Evolutionary conservation across 2,329 filamentous ascomycete genomes (phyloP).

Genomic region (Hyphodiscus sp.): DNA sequence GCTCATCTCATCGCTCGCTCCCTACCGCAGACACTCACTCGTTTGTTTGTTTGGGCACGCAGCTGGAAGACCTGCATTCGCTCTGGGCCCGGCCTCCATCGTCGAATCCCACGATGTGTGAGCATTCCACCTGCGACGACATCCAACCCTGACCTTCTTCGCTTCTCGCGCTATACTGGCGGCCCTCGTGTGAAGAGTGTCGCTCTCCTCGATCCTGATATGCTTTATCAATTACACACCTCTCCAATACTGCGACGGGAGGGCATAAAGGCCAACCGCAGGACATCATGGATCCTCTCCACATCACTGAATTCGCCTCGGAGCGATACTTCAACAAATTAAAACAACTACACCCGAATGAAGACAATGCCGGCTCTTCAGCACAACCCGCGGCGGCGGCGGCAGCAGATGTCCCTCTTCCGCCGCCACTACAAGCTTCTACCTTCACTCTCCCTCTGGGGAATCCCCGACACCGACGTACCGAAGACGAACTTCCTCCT

Average conservation of each 20-base stretch:
- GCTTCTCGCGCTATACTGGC: conserved; percentile 17
- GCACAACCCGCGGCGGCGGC: conserved; percentile 26
- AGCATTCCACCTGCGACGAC: conserved; percentile 21
- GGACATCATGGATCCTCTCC: conserved; percentile 50
- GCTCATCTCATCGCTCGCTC: background rate
- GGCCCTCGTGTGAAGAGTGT: conserved; percentile 17
- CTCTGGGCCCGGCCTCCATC: conserved; percentile 3
- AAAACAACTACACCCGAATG: conserved; percentile 44
- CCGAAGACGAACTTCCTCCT: conserved; percentile 17
- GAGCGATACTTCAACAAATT: conserved; percentile 58
- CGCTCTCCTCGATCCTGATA: conserved; percentile 21
- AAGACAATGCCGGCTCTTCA: conserved; percentile 29
- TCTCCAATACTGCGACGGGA: conserved; percentile 22
- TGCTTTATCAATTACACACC: conserved; percentile 21
- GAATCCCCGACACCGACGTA: conserved; percentile 19
- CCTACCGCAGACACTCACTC: background rate
- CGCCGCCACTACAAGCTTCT: conserved; percentile 10
- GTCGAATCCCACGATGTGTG: conserved; percentile 22
- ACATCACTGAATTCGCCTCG: conserved; percentile 61
- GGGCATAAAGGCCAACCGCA: conserved; percentile 27
- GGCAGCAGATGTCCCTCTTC: conserved; percentile 2
- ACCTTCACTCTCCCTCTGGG: conserved; percentile 29
- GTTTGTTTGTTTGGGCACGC: conserved; percentile 4
- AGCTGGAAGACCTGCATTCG: conserved; percentile 2
- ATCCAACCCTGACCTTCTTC: conserved; percentile 9